Conservation (phyloP, 106 monocot genomes). For the Dioscorea zingiberensis region DNA sequence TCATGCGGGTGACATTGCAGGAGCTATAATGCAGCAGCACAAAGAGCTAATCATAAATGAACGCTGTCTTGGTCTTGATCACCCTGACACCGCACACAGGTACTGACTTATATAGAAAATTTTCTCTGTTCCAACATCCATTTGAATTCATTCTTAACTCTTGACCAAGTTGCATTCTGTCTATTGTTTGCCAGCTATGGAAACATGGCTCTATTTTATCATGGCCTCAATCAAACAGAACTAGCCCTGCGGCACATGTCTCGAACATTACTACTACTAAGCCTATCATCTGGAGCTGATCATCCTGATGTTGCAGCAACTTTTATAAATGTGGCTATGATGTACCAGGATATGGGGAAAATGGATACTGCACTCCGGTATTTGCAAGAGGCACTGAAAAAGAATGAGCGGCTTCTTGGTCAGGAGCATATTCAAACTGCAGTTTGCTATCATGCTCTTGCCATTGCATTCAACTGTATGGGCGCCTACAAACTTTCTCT, state of each 20-base stretch:
- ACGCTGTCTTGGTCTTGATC: conserved; percentile 91
- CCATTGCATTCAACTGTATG: conserved; percentile 95
- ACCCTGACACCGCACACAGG: conserved; percentile 96
- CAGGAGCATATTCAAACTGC: conserved; percentile 92
- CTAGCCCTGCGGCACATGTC: conserved; percentile 89
- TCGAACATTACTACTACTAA: conserved; percentile 66
- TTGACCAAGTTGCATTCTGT: neutral
- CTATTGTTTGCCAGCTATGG: conserved; percentile 62
- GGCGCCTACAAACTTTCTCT: conserved; percentile 91
- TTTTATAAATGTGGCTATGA: conserved; percentile 97
- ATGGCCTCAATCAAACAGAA: conserved; percentile 87
- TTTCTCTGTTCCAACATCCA: neutral
- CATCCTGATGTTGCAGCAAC: conserved; percentile 96
- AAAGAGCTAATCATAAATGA: conserved; percentile 99
- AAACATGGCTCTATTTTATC: conserved; percentile 98
- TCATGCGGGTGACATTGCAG: conserved; percentile 91
- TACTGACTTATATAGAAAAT: neutral
- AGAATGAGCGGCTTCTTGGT: conserved; percentile 93
- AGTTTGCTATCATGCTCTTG: conserved; percentile 97
- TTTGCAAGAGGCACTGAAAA: conserved; percentile 90
- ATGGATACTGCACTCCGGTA: conserved; percentile 88
- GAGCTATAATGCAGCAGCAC: conserved; percentile 96
- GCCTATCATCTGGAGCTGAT: conserved; percentile 79
- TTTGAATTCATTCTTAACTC: conserved; percentile 12
- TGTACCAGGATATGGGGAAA: conserved; percentile 95